Evolutionary conservation across 2,329 filamentous ascomycete species (phyloP), one percentile per base, ranked within the genome.

Genomic region (Fusarium virguliforme): DNA sequence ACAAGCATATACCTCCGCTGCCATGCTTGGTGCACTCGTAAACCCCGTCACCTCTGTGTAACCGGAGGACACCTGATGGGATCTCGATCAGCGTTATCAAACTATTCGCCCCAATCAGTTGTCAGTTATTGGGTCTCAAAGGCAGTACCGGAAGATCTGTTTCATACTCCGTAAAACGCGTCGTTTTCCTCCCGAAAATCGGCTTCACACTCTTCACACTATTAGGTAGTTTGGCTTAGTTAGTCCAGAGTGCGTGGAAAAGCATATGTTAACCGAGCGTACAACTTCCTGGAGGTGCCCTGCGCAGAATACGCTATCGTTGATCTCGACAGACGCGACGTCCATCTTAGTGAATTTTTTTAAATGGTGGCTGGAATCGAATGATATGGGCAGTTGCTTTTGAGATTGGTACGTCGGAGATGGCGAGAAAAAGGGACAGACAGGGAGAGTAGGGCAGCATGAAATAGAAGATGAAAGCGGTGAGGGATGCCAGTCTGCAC

Each of bases 141-240:
- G 18, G 30, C n/a, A 22, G 48, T 13, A 7, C 15, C 13, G 4
- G 6, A 51, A 35, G 8, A 53, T 13, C 8, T 15, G 8, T 13
- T 10, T 34, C 50, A 37, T 35, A 53, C 50, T 35, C 50, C 50
- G 22, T 53, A 53, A 4, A 53, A 53, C 7, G 32, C 4, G 32
- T 37, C 50, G 4, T 53, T 53, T 2, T 53, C 50, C 18, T 53
- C 50, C 6, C 50, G 50, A 10, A 35, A 35, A 37, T 53, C 50
- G 22, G 28, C 18, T 9, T 6, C 12, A 15, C 50, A 53, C 1
- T 37, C 50, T 8, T 53, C 50, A 24, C 50, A 53, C 50, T 53
- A 9, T 37, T 8, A 4, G 15, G 6, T 2, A 1, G 4, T 2
- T 51, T 35, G 35, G 18, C 35, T 6, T 37, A 2, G 50, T 18